A percentile compares a stretch with the other conserved stretches of the same genome.
phyloP scores from a whole-genome alignment of 2,329 filamentous ascomycete genomes.

The Penicillium sp. region DNA sequence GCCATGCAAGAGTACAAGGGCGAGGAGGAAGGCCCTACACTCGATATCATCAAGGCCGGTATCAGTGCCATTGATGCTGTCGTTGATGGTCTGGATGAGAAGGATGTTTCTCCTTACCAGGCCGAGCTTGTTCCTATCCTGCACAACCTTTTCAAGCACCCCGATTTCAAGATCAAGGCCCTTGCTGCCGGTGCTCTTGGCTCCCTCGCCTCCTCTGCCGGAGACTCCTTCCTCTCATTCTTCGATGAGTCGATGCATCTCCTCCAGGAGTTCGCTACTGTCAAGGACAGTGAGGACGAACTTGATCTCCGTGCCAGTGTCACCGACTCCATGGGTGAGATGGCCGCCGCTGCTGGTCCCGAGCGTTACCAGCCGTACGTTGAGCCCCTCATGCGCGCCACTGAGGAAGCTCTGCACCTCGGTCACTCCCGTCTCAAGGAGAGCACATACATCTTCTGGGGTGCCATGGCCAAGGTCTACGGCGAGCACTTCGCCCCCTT shows the following conservation, averaged over 20 bases:
- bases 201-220: slow-evolving; percentile 77
- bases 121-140: slow-evolving; percentile 75
- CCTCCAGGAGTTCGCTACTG: slow-evolving; percentile 71
- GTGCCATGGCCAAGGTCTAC: slow-evolving; percentile 87
- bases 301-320: slow-evolving; percentile 81
- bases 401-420: slow-evolving; percentile 79
- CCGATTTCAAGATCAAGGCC: slow-evolving; percentile 81
- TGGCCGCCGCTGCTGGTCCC: slow-evolving; percentile 77
- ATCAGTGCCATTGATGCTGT: slow-evolving; percentile 87
- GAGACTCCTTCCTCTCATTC: slow-evolving; percentile 77
- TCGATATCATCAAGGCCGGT: slow-evolving; percentile 78
- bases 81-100: slow-evolving; percentile 66
- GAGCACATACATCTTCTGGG: slow-evolving; percentile 96
- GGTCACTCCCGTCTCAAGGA: slow-evolving; percentile 86
- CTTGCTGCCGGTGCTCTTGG: slow-evolving; percentile 82
- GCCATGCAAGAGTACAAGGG: slow-evolving; percentile 61
- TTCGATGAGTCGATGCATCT: slow-evolving; percentile 83
- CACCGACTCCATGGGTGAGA: slow-evolving; percentile 86
- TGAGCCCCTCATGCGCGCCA: slow-evolving; percentile 78
- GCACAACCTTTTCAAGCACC: slow-evolving; percentile 71
- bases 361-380: slow-evolving; percentile 86
- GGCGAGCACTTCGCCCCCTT: slow-evolving; percentile 52
- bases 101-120: slow-evolving; percentile 73
- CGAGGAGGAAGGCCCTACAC: slow-evolving; percentile 60
- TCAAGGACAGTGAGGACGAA: slow-evolving; percentile 84